A percentile compares a stretch with the other conserved stretches of the same genome.
Evolutionary conservation across 331 rosid species (phyloP).

Genomic region (Cucumis variabilis): DNA sequence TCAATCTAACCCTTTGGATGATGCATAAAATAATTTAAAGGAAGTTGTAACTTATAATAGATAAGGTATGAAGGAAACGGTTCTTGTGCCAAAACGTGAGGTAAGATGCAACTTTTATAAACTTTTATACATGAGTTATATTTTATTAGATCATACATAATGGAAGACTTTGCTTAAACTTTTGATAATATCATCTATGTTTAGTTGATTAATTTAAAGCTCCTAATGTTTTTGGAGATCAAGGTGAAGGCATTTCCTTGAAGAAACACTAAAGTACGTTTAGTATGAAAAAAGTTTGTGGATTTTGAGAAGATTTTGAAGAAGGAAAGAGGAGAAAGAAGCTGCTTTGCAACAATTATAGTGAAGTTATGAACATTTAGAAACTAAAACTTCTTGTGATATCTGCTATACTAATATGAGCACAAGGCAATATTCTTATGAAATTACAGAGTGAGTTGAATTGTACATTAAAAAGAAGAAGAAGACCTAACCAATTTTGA

Average conservation of each 20-base stretch:
- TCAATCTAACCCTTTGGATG: no score
- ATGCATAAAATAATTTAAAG: conserved; percentile 50
- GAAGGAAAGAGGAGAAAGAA: no score
- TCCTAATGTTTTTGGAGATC: not conserved
- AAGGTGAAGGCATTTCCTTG: not conserved
- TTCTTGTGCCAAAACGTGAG: not conserved
- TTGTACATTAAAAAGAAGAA: no score
- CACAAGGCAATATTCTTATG: no score
- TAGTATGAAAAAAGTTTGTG: not conserved
- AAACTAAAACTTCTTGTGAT: no score
- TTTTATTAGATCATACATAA: no score
- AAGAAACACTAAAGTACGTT: not conserved
- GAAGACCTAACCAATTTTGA: no score
- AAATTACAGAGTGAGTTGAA: no score
- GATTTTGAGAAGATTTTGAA: no score
- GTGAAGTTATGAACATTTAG: no score
- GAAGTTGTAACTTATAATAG: not conserved
- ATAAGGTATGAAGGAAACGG: not conserved
- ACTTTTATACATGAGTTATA: not conserved
- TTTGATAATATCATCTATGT: not conserved
- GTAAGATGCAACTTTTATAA: not conserved
- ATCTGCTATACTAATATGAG: no score
- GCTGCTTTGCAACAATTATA: no score
- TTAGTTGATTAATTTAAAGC: not conserved
- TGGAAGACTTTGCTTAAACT: not conserved